Evolutionary conservation across 2,329 filamentous ascomycete genomes (phyloP), one percentile per base, ranked within the genome.

Genomic region (Fusarium sp.): DNA sequence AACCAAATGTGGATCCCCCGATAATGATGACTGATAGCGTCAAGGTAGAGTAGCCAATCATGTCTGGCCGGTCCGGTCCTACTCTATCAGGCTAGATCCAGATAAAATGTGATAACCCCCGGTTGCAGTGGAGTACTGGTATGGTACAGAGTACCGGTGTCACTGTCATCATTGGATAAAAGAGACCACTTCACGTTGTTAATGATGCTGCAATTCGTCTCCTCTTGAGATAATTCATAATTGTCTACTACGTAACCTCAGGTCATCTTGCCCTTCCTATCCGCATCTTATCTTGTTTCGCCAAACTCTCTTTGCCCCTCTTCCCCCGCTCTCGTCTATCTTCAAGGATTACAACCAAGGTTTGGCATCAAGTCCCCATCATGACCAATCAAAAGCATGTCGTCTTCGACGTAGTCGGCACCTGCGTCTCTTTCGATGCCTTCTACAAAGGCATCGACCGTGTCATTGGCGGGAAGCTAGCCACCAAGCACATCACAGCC

Each of bases 381-480:
- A 62, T 62, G 59, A 5, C 59, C 59, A 62, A 62, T 28, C 59
- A 62, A 24, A 62, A 62, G 15, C 59, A 62, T 28, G 59, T 62
- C 1, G 50, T 62, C 9, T 62, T 62, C 20, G 59, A 62, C 59
- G 59, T 62, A 3, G 59, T 62, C 50, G 59, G 59, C 18, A 62
- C 59, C 22, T 62, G 59, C 15, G 59, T 62, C 3, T 62, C 59
- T 0, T 62, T 62, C 9, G 32, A 62, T 45, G 59, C 59, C 11
- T 62, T 62, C 50, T 56, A 62, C 38, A 45, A 36, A 0, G 59
- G 59, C 17, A 62, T 62, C 5, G 30, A 57, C 7, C 59, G 39
- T 5, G 13, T 20, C 24, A 62, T 62, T 0, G 59, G 59, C 39
- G 24, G 57, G 24, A 62, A 57, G 38, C 50, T 62, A 6, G 39